Evolutionary conservation across 768 basidiomycete genomes (phyloP).

Genomic region (Gloeostereum incarnatum): DNA sequence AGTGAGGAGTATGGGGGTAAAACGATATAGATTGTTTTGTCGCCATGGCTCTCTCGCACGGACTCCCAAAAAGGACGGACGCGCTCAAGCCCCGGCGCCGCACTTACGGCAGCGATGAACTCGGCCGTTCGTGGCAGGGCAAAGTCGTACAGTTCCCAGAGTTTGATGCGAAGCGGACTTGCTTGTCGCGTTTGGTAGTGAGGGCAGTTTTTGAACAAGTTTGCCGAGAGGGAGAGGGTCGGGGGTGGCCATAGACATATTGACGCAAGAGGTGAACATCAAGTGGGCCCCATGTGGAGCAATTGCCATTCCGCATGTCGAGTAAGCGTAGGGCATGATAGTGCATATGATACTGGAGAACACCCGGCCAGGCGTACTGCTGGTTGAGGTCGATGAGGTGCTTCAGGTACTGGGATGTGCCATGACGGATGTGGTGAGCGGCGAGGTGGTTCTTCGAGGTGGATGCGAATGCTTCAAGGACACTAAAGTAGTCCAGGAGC

Average conservation of each 20-base stretch:
- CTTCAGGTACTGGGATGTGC: slow-evolving; percentile 1
- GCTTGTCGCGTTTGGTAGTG: slow-evolving; percentile 5
- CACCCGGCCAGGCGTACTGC: slow-evolving; percentile 10
- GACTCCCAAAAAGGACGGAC: not conserved
- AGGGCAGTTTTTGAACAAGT: not conserved
- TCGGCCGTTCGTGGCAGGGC: slow-evolving; percentile 8
- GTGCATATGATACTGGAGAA: slow-evolving; percentile 10
- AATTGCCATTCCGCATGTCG: slow-evolving; percentile 10
- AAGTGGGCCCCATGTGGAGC: slow-evolving; percentile 7
- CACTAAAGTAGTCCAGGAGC: slow-evolving; percentile 1
- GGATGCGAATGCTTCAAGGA: slow-evolving; percentile 3
- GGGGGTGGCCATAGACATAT: slow-evolving; percentile 6
- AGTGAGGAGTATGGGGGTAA: not conserved
- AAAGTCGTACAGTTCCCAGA: slow-evolving; percentile 7
- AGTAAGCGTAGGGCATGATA: slow-evolving; percentile 8
- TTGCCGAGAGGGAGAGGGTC: slow-evolving; percentile 2
- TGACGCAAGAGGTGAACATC: slow-evolving; percentile 7
- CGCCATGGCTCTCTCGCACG: slow-evolving; percentile 2
- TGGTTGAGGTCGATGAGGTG: slow-evolving; percentile 9
- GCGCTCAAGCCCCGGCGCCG: slow-evolving; percentile 1
- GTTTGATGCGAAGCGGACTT: slow-evolving; percentile 9
- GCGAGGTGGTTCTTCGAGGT: not conserved
- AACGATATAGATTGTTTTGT: not conserved
- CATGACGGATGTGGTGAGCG: not conserved
- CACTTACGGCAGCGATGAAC: slow-evolving; percentile 8